phyloP scores from a whole-genome alignment of 2,329 filamentous ascomycete genomes.

The Tolypocladium tundrense region DNA sequence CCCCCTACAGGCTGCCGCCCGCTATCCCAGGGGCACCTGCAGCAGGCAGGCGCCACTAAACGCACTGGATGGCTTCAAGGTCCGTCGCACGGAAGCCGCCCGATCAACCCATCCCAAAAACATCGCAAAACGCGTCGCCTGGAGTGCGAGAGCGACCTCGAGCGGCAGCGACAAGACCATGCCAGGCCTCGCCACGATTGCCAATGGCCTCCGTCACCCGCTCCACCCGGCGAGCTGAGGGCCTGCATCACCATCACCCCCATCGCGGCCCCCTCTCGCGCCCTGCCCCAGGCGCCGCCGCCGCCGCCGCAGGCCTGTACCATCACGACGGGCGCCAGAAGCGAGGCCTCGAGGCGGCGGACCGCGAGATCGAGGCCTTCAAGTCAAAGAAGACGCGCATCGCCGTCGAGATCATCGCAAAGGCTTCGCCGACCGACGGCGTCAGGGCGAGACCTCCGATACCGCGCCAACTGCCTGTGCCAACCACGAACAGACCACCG shows the following conservation, averaged over 20 bases:
- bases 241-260: slow-evolving; percentile 24
- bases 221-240: slow-evolving; percentile 39
- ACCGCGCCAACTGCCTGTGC: slow-evolving; percentile 8
- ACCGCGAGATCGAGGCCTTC: slow-evolving; percentile 33
- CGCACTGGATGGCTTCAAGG: neutral
- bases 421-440: slow-evolving; percentile 17
- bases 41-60: neutral
- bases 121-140: slow-evolving; percentile 2
- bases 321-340: slow-evolving; percentile 31
- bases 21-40: slow-evolving; percentile 3
- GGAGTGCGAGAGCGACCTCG: slow-evolving; percentile 2
- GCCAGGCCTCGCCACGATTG: slow-evolving; percentile 22
- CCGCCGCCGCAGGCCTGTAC: slow-evolving; percentile 13
- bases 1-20: neutral
- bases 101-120: neutral
- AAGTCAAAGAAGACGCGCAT: slow-evolving; percentile 41
- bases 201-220: slow-evolving; percentile 43
- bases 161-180: slow-evolving; percentile 21
- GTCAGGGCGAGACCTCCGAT: slow-evolving; percentile 15
- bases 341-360: slow-evolving; percentile 33
- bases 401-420: slow-evolving; percentile 39
- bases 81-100: neutral
- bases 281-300: slow-evolving; percentile 14
- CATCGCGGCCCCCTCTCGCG: slow-evolving; percentile 13
- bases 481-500: slow-evolving; percentile 6